These are phyloP conservation scores for Pseudogymnoascus sp. DNA, from an alignment of 2,329 filamentous ascomycete species.

Conservation along the genomic window DNA sequence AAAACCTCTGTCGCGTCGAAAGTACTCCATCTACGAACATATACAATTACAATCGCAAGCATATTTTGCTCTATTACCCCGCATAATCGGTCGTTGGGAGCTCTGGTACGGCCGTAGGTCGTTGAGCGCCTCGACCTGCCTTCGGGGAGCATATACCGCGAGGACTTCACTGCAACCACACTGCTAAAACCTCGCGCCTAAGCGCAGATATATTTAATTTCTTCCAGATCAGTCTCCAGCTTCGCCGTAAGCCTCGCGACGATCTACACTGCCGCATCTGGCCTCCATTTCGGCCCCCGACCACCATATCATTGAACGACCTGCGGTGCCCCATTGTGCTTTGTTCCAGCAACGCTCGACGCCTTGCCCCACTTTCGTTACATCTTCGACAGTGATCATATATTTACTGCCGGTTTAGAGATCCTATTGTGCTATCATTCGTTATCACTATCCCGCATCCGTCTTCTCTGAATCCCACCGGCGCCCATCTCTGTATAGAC, in stretches of 20 bases:
- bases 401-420: not conserved
- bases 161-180: not conserved
- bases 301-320: not conserved
- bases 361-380: not conserved
- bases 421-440: not conserved
- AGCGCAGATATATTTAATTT: not conserved
- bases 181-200: not conserved
- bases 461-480: not conserved
- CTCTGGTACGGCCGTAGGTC: not conserved
- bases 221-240: not conserved
- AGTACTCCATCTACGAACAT: not conserved
- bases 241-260: not conserved
- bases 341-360: not conserved
- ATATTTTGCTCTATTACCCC: not conserved
- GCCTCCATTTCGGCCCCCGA: not conserved
- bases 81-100: not conserved
- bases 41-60: not conserved
- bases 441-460: not conserved
- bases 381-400: not conserved
- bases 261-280: not conserved
- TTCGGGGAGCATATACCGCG: not conserved
- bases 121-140: not conserved
- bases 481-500: not conserved
- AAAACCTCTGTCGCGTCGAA: not conserved
- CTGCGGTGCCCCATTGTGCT: not conserved